These are phyloP conservation scores for Penicillium nucicola DNA, from an alignment of 495 filamentous ascomycete species.

Conservation along the genomic window DNA sequence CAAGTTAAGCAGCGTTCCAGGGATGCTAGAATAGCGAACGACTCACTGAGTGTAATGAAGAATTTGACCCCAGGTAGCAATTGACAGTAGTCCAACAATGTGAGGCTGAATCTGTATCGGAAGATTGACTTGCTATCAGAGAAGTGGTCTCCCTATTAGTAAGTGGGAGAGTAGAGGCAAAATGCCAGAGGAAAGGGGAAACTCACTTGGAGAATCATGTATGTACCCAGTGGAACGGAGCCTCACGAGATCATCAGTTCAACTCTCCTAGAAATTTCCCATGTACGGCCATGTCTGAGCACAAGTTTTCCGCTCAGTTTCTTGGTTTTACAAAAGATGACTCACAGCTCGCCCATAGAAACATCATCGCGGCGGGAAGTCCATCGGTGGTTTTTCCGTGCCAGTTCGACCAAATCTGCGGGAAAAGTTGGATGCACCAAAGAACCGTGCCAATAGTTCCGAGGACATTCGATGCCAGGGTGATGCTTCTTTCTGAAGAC, in stretches of 20 bases:
- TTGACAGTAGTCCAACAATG: conserved; percentile 59
- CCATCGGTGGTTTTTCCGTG: conserved; percentile 67
- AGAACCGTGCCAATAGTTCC: conserved; percentile 53
- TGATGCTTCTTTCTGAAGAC: conserved; percentile 25
- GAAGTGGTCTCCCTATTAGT: too few species aligned
- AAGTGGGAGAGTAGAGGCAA: too few species aligned
- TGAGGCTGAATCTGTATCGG: conserved; percentile 74
- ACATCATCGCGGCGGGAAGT: conserved; percentile 69
- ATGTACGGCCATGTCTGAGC: too few species aligned
- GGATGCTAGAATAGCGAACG: too few species aligned
- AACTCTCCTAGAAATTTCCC: background rate
- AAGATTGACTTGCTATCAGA: conserved; percentile 71
- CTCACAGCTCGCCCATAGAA: conserved; percentile 68
- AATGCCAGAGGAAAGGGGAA: too few species aligned
- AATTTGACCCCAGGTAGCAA: conserved; percentile 66
- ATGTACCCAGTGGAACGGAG: conserved; percentile 52
- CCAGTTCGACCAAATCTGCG: conserved; percentile 72
- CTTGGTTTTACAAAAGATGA: too few species aligned
- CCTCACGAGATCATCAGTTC: conserved; percentile 16
- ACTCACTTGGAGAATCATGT: conserved; percentile 48
- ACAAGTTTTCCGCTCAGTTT: too few species aligned
- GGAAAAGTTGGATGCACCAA: conserved; percentile 53
- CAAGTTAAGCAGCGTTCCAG: too few species aligned
- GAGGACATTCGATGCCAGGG: conserved; percentile 50
- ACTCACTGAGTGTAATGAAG: conserved; percentile 57